Evolutionary conservation across 495 filamentous ascomycete species (phyloP), one percentile per base, ranked within the genome.

Genomic region (Tuber calosporum): DNA sequence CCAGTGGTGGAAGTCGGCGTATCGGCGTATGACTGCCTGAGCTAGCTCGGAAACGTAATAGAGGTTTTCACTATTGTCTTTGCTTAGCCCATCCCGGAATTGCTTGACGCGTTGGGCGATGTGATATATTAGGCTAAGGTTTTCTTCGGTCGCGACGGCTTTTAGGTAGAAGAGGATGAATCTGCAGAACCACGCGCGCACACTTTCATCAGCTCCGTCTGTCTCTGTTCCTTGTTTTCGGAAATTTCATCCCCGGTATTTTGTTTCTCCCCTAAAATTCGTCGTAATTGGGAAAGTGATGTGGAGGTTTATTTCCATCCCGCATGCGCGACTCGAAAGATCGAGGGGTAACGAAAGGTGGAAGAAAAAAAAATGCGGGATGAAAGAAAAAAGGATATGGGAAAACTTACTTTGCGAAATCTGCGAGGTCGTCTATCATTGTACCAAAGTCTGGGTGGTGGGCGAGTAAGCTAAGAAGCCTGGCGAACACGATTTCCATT

Each of bases 91-190:
- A 80, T 99, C 96, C 34, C 89, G 88, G 36, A 92, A 90, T 83
- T 93, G 91, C 83, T 99, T 99, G 68, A 97, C 90, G 13, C 93
- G 90, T 84, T 98, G 93, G 26, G 92, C 94, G 68, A 96, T 89
- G 82, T 97, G 93, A 85, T 90, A 96, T 73, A 99, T 94, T 73
- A 97, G 83, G 0, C 91, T 90, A 11, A 98, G 85, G 78, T 97
- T 98, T 30, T 91, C 88, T 77, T 93, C 90, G 39, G 89, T 96
- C 17, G 91, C 93, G 22, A 97, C 90, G 38, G 89, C 88, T 45
- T 86, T 88, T 53, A 98, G 84, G 81, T 97, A 99, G 83, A 93
- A 97, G 37, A 97, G 83, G 69, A 98, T 87, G 81, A 97, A 99
- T 78, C 86, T 81, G 72, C 79, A 74, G 71, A 80, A 81, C 79